Evolutionary conservation across 768 basidiomycete species (phyloP).

Genomic region (Collybia sordida): DNA sequence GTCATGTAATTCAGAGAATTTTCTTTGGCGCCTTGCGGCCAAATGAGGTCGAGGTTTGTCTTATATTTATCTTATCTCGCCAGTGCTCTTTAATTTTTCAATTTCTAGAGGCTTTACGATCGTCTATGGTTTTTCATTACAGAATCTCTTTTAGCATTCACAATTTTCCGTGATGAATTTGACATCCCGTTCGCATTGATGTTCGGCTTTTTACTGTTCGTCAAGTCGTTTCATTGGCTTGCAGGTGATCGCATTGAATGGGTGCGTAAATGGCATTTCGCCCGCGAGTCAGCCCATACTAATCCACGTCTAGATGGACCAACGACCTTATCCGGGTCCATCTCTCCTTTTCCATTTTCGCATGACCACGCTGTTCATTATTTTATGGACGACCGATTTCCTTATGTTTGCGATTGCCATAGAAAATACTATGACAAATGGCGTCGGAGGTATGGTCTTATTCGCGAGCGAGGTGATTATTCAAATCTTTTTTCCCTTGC

Average conservation of each 20-base stretch:
- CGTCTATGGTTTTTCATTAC: conserved; percentile 97
- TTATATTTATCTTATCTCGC: neutral
- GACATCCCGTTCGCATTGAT: conserved; percentile 90
- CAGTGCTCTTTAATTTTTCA: neutral
- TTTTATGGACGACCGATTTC: conserved; percentile 76
- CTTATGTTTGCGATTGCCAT: conserved; percentile 78
- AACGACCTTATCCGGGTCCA: conserved; percentile 86
- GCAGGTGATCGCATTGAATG: conserved; percentile 95
- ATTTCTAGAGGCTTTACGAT: conserved; percentile 84
- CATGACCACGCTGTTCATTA: conserved; percentile 67
- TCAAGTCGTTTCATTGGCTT: conserved; percentile 99
- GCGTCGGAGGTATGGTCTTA: conserved; percentile 89
- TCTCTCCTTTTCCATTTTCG: conserved; percentile 82
- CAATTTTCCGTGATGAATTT: conserved; percentile 96
- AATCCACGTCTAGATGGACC: conserved; percentile 81
- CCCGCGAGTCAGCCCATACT: conserved; percentile 3
- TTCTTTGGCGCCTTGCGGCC: conserved; percentile 91
- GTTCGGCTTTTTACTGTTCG: conserved; percentile 92
- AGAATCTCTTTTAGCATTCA: conserved; percentile 93
- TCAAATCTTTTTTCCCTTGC: neutral
- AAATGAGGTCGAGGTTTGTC: conserved; percentile 85
- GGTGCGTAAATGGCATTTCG: conserved; percentile 41
- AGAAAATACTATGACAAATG: conserved; percentile 75
- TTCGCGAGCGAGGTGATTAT: conserved; percentile 87
- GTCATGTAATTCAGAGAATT: conserved; percentile 76